Conservation (phyloP, 2,329 filamentous ascomycete genomes). For the Penicillium sp. region DNA sequence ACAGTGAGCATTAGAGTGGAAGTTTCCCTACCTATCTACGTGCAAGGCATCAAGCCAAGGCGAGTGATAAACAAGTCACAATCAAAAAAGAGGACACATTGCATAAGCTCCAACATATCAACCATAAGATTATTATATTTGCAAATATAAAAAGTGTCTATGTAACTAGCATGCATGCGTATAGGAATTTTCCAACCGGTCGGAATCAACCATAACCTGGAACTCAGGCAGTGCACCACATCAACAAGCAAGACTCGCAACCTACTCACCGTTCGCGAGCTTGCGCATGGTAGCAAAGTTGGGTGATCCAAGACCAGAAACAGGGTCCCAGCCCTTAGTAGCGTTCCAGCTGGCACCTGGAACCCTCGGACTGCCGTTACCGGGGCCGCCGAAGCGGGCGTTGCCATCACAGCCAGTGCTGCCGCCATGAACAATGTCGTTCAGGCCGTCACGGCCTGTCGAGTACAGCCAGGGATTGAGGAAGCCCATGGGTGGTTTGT, state of each 20-base stretch:
- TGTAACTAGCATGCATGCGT: background rate
- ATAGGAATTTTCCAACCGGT: background rate
- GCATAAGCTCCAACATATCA: background rate
- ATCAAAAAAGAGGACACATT: background rate
- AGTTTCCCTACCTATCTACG: too few species aligned
- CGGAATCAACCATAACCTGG: background rate
- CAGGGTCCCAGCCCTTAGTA: slow-evolving; percentile 41
- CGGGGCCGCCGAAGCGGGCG: slow-evolving; percentile 40
- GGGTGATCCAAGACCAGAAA: slow-evolving; percentile 31
- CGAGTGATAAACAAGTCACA: too few species aligned
- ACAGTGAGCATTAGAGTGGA: background rate
- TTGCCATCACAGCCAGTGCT: slow-evolving; percentile 47
- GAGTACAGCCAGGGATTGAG: slow-evolving; percentile 61
- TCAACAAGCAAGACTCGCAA: background rate
- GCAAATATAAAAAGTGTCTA: slow-evolving; percentile 6
- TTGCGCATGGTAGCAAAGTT: slow-evolving; percentile 4
- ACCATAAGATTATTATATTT: slow-evolving; percentile 5
- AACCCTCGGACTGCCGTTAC: slow-evolving; percentile 39
- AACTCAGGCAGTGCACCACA: too few species aligned
- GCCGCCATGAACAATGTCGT: slow-evolving; percentile 48
- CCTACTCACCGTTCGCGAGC: background rate
- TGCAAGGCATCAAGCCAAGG: background rate
- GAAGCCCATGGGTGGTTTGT: slow-evolving; percentile 54
- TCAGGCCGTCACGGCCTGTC: slow-evolving; percentile 41
- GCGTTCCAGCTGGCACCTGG: slow-evolving; percentile 51